Evolutionary conservation across 371 early-diverging fungal species (phyloP).

Genomic region (Syncephalastrum sp.): DNA sequence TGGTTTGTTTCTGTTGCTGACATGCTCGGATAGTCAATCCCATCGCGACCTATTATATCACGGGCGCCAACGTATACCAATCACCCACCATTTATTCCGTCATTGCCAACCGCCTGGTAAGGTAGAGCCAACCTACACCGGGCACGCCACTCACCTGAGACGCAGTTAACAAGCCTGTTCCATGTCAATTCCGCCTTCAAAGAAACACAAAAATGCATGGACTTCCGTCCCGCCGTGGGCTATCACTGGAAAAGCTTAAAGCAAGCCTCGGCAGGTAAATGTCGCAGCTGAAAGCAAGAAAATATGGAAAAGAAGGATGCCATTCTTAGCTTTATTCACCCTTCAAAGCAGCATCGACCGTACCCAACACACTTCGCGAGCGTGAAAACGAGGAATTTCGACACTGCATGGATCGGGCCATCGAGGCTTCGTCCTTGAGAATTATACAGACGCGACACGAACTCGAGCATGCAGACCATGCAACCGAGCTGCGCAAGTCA

Average conservation of each 20-base stretch:
- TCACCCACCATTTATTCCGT: slow-evolving; percentile 85
- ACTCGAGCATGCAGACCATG: slow-evolving; percentile 12
- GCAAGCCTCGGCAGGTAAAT: slow-evolving; percentile 1
- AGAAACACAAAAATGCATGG: slow-evolving; percentile 59
- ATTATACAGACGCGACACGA: slow-evolving; percentile 30
- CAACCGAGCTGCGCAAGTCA: slow-evolving; percentile 1
- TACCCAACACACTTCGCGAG: slow-evolving; percentile 26
- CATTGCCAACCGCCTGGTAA: slow-evolving; percentile 80
- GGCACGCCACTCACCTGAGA: background rate
- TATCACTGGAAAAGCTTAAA: slow-evolving; percentile 68
- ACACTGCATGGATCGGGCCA: slow-evolving; percentile 46
- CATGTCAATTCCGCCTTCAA: slow-evolving; percentile 73
- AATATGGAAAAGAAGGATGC: too few species aligned
- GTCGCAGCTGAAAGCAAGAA: too few species aligned
- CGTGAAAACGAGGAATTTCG: slow-evolving; percentile 46
- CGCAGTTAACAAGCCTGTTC: slow-evolving; percentile 66
- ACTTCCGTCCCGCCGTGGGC: slow-evolving; percentile 74
- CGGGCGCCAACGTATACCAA: slow-evolving; percentile 92
- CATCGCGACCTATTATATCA: slow-evolving; percentile 84
- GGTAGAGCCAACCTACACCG: background rate
- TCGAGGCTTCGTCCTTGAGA: slow-evolving; percentile 38
- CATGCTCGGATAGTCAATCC: slow-evolving; percentile 43
- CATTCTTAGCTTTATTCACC: too few species aligned
- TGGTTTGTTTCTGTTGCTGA: background rate
- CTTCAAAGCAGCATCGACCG: slow-evolving; percentile 1